Base-by-base conservation (phyloP, 139 green algal genomes). In the Asterochloris sp. region DNA sequence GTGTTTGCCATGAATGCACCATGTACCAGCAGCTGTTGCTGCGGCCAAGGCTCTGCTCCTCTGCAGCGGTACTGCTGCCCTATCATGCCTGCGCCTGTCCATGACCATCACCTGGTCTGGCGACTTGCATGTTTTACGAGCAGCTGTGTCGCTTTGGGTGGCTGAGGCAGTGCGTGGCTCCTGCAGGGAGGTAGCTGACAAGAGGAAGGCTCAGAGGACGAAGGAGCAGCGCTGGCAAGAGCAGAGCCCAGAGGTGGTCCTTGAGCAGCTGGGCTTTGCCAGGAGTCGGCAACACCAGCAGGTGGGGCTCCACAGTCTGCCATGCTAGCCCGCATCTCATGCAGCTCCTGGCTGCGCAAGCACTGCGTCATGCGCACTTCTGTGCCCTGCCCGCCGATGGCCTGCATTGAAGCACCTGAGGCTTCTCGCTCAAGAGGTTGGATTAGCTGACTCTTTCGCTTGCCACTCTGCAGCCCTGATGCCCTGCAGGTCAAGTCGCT, bases 211-310 rank as follows among this genome's bases (percentile, higher is more conserved):
- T 17, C 73, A 28, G 60, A 54, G 38, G 63, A 69, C 21, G 82
- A 76, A 38, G 86, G 63, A 17, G 27, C 27, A 9, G n/a, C 27
- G 62, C 69, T 74, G 26, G 74, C 60, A 80, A 21, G 69, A 17
- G 54, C 61, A 69, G 21, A 66, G 67, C 82, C 69, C 84, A 69
- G 75, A 82, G n/a, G 74, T 79, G 47, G 64, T 90, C 38, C 83
- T 87, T 10, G 83, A 84, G 62, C 87, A 87, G 67, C 73, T 94
- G n/a, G 91, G 90, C 61, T 94, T 95, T 73, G 69, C 86, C 17
- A 85, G 91, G 13, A 86, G 88, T 24, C 84, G 86, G 21, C 92
- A 95, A 84, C 89, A 89, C 71, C 87, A 92, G 74, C 84, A 86
- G 80, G 92, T 92, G 17, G 73, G 73, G 29, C 9, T 74, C 14